A percentile compares a stretch with the other conserved stretches of the same genome.
Evolutionary conservation across 768 basidiomycete genomes (phyloP).

Genomic region (Mycena alexandri): DNA sequence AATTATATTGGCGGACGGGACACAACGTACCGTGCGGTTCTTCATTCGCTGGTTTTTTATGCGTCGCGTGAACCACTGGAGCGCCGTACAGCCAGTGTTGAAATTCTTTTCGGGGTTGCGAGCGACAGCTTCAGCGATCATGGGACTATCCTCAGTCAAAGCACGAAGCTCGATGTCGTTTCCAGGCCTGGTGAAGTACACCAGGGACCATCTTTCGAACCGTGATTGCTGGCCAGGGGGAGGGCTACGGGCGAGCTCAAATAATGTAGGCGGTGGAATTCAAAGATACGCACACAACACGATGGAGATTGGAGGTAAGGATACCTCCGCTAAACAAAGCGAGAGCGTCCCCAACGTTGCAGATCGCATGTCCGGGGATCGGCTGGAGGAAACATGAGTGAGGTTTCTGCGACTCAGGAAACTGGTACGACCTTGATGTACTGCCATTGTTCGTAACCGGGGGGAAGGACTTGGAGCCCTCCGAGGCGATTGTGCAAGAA

Average conservation of each 20-base stretch:
- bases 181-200: conserved; percentile 76
- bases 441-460: conserved; percentile 72
- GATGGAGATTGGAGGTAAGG: conserved; percentile 65
- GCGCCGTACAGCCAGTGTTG: conserved; percentile 52
- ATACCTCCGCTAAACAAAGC: conserved; percentile 74
- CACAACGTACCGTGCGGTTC: conserved; percentile 53
- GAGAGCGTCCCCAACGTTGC: conserved; percentile 74
- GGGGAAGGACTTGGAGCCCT: conserved; percentile 76
- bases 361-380: conserved; percentile 67
- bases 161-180: conserved; percentile 65
- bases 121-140: conserved; percentile 60
- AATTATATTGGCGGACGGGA: not conserved
- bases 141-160: conserved; percentile 61
- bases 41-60: conserved; percentile 60
- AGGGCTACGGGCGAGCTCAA: conserved; percentile 62
- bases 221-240: conserved; percentile 69
- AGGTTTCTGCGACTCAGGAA: not conserved
- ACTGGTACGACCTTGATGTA: conserved; percentile 68
- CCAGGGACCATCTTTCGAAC: conserved; percentile 73
- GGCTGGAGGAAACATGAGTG: conserved; percentile 50
- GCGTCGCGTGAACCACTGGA: conserved; percentile 60
- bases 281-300: conserved; percentile 11
- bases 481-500: conserved; percentile 80
- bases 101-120: conserved; percentile 53
- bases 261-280: not conserved